Conservation (phyloP, 306 rosid species). For the Rosa persica region DNA sequence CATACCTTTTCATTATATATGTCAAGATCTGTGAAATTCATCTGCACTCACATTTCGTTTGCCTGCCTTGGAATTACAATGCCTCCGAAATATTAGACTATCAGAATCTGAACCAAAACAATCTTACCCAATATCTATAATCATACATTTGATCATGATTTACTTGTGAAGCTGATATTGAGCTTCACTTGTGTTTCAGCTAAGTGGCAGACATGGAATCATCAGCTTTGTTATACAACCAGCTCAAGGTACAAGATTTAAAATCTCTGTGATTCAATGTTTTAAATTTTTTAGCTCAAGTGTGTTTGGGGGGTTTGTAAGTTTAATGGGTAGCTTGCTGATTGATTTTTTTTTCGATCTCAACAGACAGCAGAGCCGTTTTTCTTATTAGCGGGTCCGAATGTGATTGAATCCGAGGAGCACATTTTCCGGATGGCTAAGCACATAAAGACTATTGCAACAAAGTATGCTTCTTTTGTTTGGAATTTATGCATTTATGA, state of each 20-base stretch:
- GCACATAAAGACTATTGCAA: slow-evolving; percentile 59
- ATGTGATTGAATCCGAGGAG: slow-evolving; percentile 94
- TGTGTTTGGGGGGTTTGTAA: slow-evolving; percentile 9
- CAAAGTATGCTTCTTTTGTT: slow-evolving; percentile 52
- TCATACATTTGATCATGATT: neutral
- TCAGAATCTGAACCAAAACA: neutral
- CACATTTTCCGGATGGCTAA: slow-evolving; percentile 79
- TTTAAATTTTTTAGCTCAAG: neutral
- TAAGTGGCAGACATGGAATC: slow-evolving; percentile 39
- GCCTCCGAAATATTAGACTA: neutral
- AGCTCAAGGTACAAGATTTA: slow-evolving; percentile 36
- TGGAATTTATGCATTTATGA: neutral
- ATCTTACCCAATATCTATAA: neutral
- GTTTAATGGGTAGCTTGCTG: neutral
- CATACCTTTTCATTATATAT: neutral
- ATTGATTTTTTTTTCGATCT: slow-evolving; percentile 24
- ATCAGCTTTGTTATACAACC: slow-evolving; percentile 36
- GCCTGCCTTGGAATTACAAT: neutral
- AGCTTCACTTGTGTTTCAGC: neutral
- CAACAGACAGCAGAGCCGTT: slow-evolving; percentile 77
- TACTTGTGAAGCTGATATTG: neutral
- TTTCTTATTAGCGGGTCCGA: slow-evolving; percentile 90
- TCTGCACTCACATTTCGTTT: neutral
- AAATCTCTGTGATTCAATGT: neutral
- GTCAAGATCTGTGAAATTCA: neutral